A percentile compares a stretch with the other conserved stretches of the same genome.
Conservation (phyloP, 208 protist genomes). For the Trypanosoma melophagium region DNA sequence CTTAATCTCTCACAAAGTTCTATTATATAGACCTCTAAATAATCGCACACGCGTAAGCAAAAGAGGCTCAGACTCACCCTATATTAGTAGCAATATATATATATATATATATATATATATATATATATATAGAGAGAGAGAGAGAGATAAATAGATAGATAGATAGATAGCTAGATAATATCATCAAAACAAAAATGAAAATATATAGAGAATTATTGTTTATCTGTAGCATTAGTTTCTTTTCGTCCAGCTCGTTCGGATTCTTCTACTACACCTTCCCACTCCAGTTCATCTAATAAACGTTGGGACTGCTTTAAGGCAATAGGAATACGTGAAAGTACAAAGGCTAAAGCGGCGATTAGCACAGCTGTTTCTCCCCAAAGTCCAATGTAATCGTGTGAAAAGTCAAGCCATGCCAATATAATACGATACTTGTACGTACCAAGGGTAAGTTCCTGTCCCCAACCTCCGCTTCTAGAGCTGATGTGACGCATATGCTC, state of each 20-base stretch:
- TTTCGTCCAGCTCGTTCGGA: conserved; percentile 8
- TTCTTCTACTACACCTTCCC: conserved; percentile 37
- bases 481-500: conserved; percentile 81
- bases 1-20: too few species aligned
- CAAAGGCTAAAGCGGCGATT: conserved; percentile 39
- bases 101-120: too few species aligned
- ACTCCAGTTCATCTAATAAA: conserved; percentile 73
- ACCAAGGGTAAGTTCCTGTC: conserved; percentile 75
- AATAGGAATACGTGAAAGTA: conserved; percentile 63
- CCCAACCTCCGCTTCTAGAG: conserved; percentile 81
- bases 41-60: too few species aligned
- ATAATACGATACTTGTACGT: conserved; percentile 84
- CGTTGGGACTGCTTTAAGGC: conserved; percentile 57
- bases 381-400: conserved; percentile 68
- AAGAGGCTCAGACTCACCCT: too few species aligned
- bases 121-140: background rate
- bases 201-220: background rate
- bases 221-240: conserved; percentile 4
- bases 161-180: background rate
- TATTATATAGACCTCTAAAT: too few species aligned
- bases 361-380: conserved; percentile 79
- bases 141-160: too few species aligned
- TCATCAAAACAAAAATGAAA: conserved; percentile 4
- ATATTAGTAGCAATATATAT: too few species aligned
- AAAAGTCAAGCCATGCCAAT: conserved; percentile 79